Base-by-base conservation (phyloP, 2,329 filamentous ascomycete genomes). In the Zasmidium angulare region DNA sequence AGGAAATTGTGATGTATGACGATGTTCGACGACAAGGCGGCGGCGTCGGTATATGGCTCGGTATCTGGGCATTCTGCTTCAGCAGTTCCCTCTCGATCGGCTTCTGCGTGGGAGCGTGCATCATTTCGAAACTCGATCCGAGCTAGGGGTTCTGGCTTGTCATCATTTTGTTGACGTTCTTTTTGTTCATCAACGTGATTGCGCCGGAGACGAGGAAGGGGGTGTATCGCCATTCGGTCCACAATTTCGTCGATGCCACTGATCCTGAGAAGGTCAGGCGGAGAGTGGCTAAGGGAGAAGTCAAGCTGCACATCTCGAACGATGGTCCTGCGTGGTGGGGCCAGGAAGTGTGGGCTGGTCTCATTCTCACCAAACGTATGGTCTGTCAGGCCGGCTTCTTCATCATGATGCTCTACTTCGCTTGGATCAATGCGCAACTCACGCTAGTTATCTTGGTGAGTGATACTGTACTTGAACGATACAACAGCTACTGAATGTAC, bases 11-110 rank as follows among this genome's bases (percentile, higher is more conserved):
- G 1, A 82, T 87, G 58, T 75, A 82, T 12, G 84, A 84, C 65
- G 89, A 92, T 72, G 83, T 89, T 19, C 84, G 89, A 56, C 81
- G 89, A 46, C 88, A 91, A 68, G 90, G 90, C 7, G 89, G 89
- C 12, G 89, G 90, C 0, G 87, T 92, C 78, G 90, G 90, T 0
- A 77, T 89, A n/a, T 93, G 89, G 90, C 79, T 91, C 10, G 88
- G 88, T 1, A 80, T 89, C 56, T 92, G 89, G 88, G 87, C 87
- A 0, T 93, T 87, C 85, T 90, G 88, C 70, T 89, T 85, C 74
- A 85, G 90, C 66, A 88, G 86, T 4, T 90, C 88, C 21, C 79
- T 92, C 21, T 84, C 86, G 0, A 70, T 91, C 40, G 89, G 90
- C 0, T 93, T 92, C 69, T 76, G 89, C 58, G 78, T 90, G 43